Base-by-base conservation (phyloP, 805 yeast species). In the Starmera quercuum region DNA sequence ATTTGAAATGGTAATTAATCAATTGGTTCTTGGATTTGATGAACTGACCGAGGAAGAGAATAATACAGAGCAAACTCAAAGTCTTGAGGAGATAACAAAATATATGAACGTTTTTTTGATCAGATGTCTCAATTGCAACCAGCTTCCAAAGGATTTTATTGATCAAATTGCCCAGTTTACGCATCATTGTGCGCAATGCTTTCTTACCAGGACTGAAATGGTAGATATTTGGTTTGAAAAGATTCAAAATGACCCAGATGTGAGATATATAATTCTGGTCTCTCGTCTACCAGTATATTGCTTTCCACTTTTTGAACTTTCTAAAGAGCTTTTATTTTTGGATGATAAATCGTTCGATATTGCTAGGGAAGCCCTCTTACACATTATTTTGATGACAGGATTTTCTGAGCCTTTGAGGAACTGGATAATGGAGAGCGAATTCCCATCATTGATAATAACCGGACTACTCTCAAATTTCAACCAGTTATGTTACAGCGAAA, bases 281-380 rank as follows among this genome's bases (percentile, higher is more conserved):
- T 43, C 4, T 16, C 22, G 11, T 6, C 12, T 18, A 1, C 24
- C 13, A 15, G n/a, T 14, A n/a, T 5, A 19, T 14, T 35, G 41
- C 6, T 49, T 52, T 21, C 58, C 58, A 1, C 32, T 51, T 0
- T 54, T 36, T 35, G 56, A 53, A 15, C 26, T 54, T 12, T 23
- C 47, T 1, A 42, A 37, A 26, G 45, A 41, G 15, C 44, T 51
- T 26, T 30, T 54, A 11, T 42, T 45, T 23, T 33, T 47, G 46
- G 45, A 35, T 6, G 46, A 39, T 12, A 18, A 17, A 3, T 20
- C 40, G 11, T 26, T 36, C 2, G 13, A 31, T 4, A 12, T 32
- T 8, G 34, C 46, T 2, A 33, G 25, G 25, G 42, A 42, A 4
- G 34, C 35, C 5, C 32, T 48, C 13, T 33, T 39, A 5, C 40